Evolutionary conservation across 768 basidiomycete genomes (phyloP), one percentile per base, ranked within the genome.

Genomic region (Clavulina sp.): DNA sequence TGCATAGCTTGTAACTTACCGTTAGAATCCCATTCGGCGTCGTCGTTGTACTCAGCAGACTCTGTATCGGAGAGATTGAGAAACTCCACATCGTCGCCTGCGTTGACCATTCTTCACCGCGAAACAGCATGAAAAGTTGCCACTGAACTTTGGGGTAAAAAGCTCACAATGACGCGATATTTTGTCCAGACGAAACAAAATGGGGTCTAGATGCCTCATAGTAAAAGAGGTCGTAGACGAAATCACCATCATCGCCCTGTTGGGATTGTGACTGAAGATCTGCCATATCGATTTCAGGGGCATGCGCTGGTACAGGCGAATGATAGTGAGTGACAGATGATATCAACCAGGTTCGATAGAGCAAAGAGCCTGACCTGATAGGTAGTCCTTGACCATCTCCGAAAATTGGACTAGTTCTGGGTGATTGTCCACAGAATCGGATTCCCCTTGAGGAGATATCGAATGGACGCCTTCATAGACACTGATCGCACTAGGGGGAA

Each of bases 191-290:
- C 48, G 26, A 26, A 49, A 13, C 13, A 30, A 30, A 16, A 30
- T 26, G 48, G 16, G 32, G 48, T 33, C 48, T 7, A 49, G 32
- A 29, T 49, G 16, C 31, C 9, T 46, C 13, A 46, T 46, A 53
- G 36, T 53, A 53, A 38, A 55, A 55, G 46, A 55, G 32, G 28
- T 55, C 54, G 36, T 55, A 55, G 4, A 55, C 54, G 31, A 48
- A 54, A n/a, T 54, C 54, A n/a, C 7, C 9, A 46, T 7, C 23
- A 23, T 7, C 24, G 34, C 34, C 7, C 9, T 7, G 19, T 38
- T 38, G 34, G 34, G 19, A 38, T 38, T 38, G 34, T 38, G 34
- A 38, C 9, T 7, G 19, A 7, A 7, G 7, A 38, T 38, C 19
- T 19, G 9, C 34, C 34, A 19, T 19, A 7, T 7, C 19, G 34